Conservation (phyloP, 2,329 filamentous ascomycete genomes). For the Juglanconis juglandina region DNA sequence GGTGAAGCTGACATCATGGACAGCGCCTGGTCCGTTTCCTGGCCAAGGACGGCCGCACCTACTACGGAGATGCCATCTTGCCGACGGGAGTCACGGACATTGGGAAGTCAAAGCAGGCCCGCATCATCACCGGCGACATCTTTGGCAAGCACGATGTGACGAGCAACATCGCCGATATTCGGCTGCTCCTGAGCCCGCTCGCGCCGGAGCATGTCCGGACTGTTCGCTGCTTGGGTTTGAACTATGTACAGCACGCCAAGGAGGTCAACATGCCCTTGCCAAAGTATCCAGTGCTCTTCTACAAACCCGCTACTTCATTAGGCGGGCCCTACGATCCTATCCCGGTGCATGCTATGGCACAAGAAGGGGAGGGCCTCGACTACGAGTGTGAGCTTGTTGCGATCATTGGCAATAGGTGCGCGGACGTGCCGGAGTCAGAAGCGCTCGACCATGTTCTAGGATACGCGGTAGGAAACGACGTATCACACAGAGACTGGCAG, state of each 20-base stretch:
- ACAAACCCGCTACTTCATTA: constrained; percentile 66
- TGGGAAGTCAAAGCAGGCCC: constrained; percentile 57
- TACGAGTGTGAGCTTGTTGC: constrained; percentile 79
- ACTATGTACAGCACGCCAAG: constrained; percentile 69
- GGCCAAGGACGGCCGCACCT: constrained; percentile 64
- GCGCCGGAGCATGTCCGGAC: constrained; percentile 61
- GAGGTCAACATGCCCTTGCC: constrained; percentile 67
- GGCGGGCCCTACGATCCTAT: constrained; percentile 63
- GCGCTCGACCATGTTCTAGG: constrained; percentile 72
- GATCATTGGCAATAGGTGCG: constrained; percentile 65
- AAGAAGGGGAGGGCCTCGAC: constrained; percentile 64
- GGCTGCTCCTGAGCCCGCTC: constrained; percentile 60
- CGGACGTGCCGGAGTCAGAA: constrained; percentile 60
- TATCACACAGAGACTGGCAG: constrained; percentile 79
- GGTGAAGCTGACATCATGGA: not conserved
- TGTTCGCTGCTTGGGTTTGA: constrained; percentile 67
- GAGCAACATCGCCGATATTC: constrained; percentile 54
- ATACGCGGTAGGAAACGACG: constrained; percentile 73
- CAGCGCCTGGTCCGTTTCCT: constrained; percentile 73
- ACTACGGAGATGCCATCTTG: constrained; percentile 73
- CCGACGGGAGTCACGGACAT: constrained; percentile 59
- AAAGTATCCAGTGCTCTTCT: constrained; percentile 70
- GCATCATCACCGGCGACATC: constrained; percentile 62
- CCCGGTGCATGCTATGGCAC: constrained; percentile 62
- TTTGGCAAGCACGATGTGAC: constrained; percentile 64